These are phyloP conservation scores for Talaromyces rugulosus DNA, from an alignment of 2,329 filamentous ascomycete species.

Conservation along the genomic window DNA sequence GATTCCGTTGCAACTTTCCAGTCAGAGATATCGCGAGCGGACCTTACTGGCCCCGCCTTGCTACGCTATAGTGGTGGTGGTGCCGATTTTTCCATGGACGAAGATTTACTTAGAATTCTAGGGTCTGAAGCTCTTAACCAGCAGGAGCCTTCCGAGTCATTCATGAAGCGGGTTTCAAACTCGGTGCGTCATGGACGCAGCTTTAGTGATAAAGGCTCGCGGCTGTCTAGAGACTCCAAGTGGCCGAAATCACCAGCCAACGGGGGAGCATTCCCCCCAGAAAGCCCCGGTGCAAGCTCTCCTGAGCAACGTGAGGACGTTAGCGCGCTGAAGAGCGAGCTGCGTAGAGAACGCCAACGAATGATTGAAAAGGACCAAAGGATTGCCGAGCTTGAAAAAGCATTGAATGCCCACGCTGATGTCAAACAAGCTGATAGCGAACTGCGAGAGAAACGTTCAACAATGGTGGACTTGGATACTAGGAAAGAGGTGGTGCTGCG, in stretches of 20 bases:
- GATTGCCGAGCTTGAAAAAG: conserved; percentile 70
- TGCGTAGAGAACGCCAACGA: conserved; percentile 77
- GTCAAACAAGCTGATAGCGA: conserved; percentile 80
- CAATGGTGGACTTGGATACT: conserved; percentile 88
- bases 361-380: conserved; percentile 82
- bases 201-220: conserved; percentile 65
- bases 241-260: conserved; percentile 67
- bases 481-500: conserved; percentile 94
- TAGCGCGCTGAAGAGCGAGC: conserved; percentile 62
- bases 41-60: conserved; percentile 62
- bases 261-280: conserved; percentile 11
- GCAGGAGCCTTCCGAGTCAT: conserved; percentile 60
- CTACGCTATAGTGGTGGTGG: conserved; percentile 72
- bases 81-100: conserved; percentile 88
- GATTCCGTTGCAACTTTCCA: conserved; percentile 46
- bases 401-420: conserved; percentile 56
- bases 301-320: conserved; percentile 58
- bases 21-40: conserved; percentile 29
- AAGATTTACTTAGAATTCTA: conserved; percentile 88
- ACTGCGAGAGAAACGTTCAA: conserved; percentile 87
- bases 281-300: conserved; percentile 64
- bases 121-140: conserved; percentile 61
- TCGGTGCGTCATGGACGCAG: conserved; percentile 90
- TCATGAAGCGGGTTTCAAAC: conserved; percentile 85
- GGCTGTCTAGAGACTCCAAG: conserved; percentile 57